phyloP scores from a whole-genome alignment of 176 grass and related monocot genomes.

The Eleusine indica region DNA sequence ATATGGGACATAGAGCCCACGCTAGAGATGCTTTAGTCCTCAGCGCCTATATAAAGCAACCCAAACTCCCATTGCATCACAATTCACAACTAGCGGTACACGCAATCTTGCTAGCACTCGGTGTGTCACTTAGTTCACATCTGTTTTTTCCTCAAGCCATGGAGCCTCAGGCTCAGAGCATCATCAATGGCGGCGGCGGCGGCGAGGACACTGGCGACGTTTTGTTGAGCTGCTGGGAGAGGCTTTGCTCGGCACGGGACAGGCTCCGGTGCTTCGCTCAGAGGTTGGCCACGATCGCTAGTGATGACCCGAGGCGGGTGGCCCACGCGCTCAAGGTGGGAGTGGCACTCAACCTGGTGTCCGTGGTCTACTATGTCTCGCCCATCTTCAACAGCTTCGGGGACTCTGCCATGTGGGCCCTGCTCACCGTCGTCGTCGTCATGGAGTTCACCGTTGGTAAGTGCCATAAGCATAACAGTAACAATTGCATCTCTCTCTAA shows the following conservation, averaged over 20 bases:
- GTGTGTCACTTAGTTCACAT: too few relatives aligned
- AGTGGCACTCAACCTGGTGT: constrained; percentile 72
- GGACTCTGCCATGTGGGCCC: constrained; percentile 65
- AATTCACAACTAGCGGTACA: too few relatives aligned
- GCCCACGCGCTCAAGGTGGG: constrained; percentile 81
- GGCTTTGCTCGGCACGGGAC: background rate
- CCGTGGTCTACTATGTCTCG: constrained; percentile 72
- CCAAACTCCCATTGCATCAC: too few relatives aligned
- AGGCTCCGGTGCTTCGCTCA: background rate
- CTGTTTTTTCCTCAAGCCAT: constrained; percentile 5
- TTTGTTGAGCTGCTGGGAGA: background rate
- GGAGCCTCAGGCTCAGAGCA: constrained; percentile 23
- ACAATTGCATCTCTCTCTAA: too few relatives aligned
- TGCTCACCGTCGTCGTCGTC: constrained; percentile 84
- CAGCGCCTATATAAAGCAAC: too few relatives aligned
- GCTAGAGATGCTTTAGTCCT: too few relatives aligned
- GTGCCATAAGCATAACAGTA: background rate
- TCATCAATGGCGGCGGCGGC: background rate
- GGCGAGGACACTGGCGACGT: background rate
- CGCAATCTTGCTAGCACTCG: too few relatives aligned
- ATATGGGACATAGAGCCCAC: too few relatives aligned
- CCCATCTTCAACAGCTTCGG: constrained; percentile 69
- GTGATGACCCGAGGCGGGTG: constrained; percentile 71
- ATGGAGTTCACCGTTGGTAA: constrained; percentile 94
- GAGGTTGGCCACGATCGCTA: constrained; percentile 49